Conservation (phyloP, 345 rosid genomes). For the Dipteronia sinensis region DNA sequence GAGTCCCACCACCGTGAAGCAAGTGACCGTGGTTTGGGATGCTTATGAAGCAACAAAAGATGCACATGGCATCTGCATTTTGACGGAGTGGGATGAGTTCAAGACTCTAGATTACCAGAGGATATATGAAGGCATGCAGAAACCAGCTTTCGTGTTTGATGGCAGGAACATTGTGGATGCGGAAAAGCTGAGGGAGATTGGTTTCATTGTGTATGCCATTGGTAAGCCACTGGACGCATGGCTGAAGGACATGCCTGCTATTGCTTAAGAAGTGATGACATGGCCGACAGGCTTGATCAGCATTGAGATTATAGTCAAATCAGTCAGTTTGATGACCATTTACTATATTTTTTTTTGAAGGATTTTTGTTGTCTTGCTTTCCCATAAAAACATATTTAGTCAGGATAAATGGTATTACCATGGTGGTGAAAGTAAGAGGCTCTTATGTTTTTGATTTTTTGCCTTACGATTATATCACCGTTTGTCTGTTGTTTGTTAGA, state of each 20-base stretch:
- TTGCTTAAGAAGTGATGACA: slow-evolving; percentile 45
- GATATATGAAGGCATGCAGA: slow-evolving; percentile 86
- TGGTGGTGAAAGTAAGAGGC: slow-evolving; percentile 23
- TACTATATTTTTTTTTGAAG: slow-evolving; percentile 21
- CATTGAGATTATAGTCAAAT: slow-evolving; percentile 15
- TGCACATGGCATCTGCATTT: slow-evolving; percentile 84
- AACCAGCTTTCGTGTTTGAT: slow-evolving; percentile 86
- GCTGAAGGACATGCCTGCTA: slow-evolving; percentile 97
- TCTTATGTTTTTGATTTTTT: slow-evolving; percentile 19
- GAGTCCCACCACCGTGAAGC: slow-evolving; percentile 82
- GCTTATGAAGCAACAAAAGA: slow-evolving; percentile 80
- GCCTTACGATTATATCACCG: slow-evolving; percentile 26
- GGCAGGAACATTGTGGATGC: slow-evolving; percentile 72
- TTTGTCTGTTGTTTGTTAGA: slow-evolving; percentile 22
- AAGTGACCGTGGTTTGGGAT: slow-evolving; percentile 73
- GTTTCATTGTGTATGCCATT: slow-evolving; percentile 86
- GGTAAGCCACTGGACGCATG: slow-evolving; percentile 93
- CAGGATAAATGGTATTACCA: slow-evolving; percentile 24
- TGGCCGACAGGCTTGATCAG: background rate
- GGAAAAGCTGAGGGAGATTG: slow-evolving; percentile 74
- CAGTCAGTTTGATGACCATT: slow-evolving; percentile 35
- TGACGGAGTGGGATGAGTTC: slow-evolving; percentile 98
- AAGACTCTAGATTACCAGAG: slow-evolving; percentile 70
- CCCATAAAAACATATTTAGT: slow-evolving; percentile 16
- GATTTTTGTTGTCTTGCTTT: slow-evolving; percentile 28